phyloP scores from a whole-genome alignment of 2,329 filamentous ascomycete genomes.

The Colletotrichum euphorbiae region DNA sequence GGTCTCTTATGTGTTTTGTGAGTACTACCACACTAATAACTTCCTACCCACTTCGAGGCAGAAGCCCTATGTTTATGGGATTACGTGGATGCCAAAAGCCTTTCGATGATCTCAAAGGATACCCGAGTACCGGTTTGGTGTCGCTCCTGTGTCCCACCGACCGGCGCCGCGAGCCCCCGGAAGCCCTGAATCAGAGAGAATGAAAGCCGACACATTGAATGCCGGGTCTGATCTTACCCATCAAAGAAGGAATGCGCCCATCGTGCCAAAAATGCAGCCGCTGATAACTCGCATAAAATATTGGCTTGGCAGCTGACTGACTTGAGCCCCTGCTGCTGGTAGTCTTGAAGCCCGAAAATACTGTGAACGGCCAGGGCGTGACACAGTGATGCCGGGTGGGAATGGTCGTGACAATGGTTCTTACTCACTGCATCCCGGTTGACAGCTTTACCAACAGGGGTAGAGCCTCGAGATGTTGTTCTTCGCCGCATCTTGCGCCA shows the following conservation, averaged over 20 bases:
- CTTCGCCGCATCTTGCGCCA: neutral
- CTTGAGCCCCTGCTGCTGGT: neutral
- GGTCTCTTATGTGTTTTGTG: too few species aligned
- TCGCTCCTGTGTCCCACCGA: too few species aligned
- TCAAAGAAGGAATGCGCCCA: too few species aligned
- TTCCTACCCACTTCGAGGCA: too few species aligned
- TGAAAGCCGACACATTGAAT: neutral
- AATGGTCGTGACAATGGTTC: neutral
- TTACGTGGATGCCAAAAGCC: too few species aligned
- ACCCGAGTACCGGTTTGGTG: too few species aligned
- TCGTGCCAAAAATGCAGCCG: neutral
- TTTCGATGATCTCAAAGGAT: too few species aligned
- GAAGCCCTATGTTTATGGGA: too few species aligned
- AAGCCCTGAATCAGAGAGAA: neutral
- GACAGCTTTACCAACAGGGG: slow-evolving; percentile 4
- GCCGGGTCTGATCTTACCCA: neutral
- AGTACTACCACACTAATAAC: too few species aligned
- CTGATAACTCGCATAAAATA: slow-evolving; percentile 13
- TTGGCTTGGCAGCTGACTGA: slow-evolving; percentile 31
- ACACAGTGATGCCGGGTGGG: too few species aligned
- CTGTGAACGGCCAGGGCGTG: neutral
- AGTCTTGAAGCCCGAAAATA: slow-evolving; percentile 16
- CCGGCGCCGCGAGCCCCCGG: too few species aligned
- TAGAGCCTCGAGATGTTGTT: neutral
- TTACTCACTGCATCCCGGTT: slow-evolving; percentile 18